Evolutionary conservation across 345 rosid genomes (phyloP).

Genomic region (Euphorbia peplus): DNA sequence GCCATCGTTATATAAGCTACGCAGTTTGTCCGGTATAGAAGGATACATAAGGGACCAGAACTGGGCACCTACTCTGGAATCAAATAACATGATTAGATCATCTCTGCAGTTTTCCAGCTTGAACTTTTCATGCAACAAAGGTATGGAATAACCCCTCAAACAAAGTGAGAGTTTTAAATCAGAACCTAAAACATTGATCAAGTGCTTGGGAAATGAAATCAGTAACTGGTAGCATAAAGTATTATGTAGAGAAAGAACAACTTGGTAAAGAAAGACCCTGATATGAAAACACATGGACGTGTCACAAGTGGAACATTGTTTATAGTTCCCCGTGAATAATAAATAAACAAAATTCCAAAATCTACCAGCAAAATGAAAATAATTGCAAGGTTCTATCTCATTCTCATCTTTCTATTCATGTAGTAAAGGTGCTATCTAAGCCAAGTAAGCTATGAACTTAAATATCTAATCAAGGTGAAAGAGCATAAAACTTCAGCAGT

Average conservation of each 20-base stretch:
- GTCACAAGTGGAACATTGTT: background rate
- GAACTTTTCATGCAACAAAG: background rate
- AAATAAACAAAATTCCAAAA: background rate
- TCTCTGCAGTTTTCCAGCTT: conserved; percentile 4
- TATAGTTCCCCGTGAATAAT: background rate
- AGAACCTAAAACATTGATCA: background rate
- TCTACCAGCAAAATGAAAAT: background rate
- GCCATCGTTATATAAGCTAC: conserved; percentile 67
- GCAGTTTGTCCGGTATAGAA: conserved; percentile 81
- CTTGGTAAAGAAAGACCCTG: background rate
- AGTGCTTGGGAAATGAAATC: background rate
- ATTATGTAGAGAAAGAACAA: background rate
- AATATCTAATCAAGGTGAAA: background rate
- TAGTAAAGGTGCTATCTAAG: background rate
- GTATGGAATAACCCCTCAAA: background rate
- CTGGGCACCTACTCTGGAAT: conserved; percentile 77
- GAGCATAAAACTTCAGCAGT: background rate
- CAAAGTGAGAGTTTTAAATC: background rate
- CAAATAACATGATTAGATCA: conserved; percentile 1
- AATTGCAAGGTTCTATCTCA: background rate
- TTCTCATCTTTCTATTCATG: background rate
- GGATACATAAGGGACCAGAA: conserved; percentile 94
- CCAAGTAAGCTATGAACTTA: background rate
- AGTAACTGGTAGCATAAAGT: background rate
- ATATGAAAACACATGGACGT: background rate